Conservation (phyloP, 352 stramenopile genomes). For the Pythium sukuiense region DNA sequence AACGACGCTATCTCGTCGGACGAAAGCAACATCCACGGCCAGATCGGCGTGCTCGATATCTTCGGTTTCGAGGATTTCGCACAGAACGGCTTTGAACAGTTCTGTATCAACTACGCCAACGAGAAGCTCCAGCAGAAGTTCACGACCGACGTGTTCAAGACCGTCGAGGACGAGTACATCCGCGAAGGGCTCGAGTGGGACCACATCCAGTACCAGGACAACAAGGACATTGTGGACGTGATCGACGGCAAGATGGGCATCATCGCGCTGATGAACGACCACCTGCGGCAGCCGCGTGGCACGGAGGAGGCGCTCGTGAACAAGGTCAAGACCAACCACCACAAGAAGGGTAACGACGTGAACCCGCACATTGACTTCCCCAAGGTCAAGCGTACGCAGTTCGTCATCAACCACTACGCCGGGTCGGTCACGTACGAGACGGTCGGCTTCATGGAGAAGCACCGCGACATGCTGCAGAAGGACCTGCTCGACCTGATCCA, state of each 20-base stretch:
- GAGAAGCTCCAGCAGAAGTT: conserved; percentile 93
- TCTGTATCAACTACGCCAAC: conserved; percentile 94
- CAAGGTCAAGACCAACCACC: conserved; percentile 84
- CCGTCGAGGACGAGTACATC: conserved; percentile 98
- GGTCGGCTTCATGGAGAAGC: conserved; percentile 96
- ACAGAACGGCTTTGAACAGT: conserved; percentile 92
- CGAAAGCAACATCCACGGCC: conserved; percentile 61
- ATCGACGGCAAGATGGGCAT: conserved; percentile 93
- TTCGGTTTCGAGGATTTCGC: conserved; percentile 99
- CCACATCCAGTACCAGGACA: conserved; percentile 98
- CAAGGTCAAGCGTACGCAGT: conserved; percentile 90
- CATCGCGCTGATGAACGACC: conserved; percentile 88
- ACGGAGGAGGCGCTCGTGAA: conserved; percentile 89
- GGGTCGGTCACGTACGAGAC: conserved; percentile 94
- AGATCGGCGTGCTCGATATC: conserved; percentile 98
- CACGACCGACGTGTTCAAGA: conserved; percentile 96
- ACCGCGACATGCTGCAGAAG: conserved; percentile 94
- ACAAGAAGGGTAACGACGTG: conserved; percentile 65
- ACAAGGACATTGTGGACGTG: conserved; percentile 96
- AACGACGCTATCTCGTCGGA: conserved; percentile 85
- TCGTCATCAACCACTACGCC: conserved; percentile 96
- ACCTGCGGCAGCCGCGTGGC: conserved; percentile 80
- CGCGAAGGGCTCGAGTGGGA: conserved; percentile 97
- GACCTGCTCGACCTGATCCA: conserved; percentile 91
- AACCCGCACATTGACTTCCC: conserved; percentile 85